Conservation (phyloP, 345 rosid species). For the Salix udensis region DNA sequence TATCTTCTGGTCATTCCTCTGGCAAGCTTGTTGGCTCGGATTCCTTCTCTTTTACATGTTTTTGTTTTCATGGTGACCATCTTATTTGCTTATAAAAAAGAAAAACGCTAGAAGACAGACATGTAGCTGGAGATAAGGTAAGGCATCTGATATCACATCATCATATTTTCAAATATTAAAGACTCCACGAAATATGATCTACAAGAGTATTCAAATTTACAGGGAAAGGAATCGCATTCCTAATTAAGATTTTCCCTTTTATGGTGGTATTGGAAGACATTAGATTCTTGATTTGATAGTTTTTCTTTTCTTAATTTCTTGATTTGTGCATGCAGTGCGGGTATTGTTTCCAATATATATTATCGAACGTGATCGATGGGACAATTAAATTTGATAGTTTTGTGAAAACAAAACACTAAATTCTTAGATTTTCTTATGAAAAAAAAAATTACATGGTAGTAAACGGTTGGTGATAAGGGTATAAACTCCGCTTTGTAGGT, state of each 20-base stretch:
- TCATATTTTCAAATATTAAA: neutral
- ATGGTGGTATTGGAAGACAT: neutral
- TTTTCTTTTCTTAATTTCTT: neutral
- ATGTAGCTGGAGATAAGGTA: neutral
- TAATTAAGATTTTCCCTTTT: neutral
- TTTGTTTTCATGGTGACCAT: too few species aligned
- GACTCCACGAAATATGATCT: neutral
- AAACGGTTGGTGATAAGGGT: too few species aligned
- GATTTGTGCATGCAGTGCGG: neutral
- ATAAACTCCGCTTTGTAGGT: too few species aligned
- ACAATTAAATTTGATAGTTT: neutral
- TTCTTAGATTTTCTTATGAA: neutral
- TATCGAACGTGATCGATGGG: neutral
- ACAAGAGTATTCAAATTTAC: too few species aligned
- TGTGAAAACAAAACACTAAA: neutral
- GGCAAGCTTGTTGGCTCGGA: too few species aligned
- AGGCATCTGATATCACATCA: neutral
- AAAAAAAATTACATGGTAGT: neutral
- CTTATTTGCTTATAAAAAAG: too few species aligned
- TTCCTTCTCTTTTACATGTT: too few species aligned
- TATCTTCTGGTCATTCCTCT: too few species aligned
- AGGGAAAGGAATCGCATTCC: neutral
- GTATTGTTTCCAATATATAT: neutral
- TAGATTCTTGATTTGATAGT: neutral
- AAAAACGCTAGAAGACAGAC: neutral